These are phyloP conservation scores for Blastocystis sp. DNA, from an alignment of 352 stramenopile species.

Conservation along the genomic window DNA sequence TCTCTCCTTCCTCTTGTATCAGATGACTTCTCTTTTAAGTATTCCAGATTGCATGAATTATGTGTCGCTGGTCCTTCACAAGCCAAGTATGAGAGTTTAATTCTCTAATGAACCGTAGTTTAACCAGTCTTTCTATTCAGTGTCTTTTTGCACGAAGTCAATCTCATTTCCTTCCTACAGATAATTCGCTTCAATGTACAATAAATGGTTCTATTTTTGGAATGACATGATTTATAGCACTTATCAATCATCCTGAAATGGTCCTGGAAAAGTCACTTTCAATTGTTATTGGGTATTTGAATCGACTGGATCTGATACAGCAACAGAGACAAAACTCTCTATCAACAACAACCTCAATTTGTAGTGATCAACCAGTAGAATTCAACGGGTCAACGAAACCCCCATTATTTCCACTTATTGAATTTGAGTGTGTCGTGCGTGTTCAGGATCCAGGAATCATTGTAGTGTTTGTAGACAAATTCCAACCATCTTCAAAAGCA, in stretches of 20 bases:
- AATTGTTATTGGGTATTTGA: background rate
- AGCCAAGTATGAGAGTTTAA: background rate
- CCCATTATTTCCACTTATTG: background rate
- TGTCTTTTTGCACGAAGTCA: no score
- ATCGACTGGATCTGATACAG: background rate
- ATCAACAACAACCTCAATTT: background rate
- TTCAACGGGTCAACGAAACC: background rate
- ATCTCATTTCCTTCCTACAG: background rate
- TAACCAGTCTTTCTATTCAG: no score
- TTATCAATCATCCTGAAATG: background rate
- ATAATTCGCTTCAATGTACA: background rate
- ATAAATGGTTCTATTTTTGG: background rate
- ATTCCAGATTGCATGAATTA: background rate
- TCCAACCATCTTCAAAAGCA: background rate
- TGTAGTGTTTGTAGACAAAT: background rate
- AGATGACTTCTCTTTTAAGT: background rate
- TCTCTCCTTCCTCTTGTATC: background rate
- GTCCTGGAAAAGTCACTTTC: conserved; percentile 2
- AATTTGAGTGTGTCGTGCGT: background rate
- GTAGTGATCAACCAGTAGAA: background rate
- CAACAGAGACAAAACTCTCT: background rate
- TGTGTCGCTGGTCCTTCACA: background rate
- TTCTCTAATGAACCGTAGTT: no score
- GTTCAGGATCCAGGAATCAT: conserved; percentile 12
- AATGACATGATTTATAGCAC: background rate